phyloP scores from a whole-genome alignment of 164 flowering plant species.

The Berberis vulgaris region DNA sequence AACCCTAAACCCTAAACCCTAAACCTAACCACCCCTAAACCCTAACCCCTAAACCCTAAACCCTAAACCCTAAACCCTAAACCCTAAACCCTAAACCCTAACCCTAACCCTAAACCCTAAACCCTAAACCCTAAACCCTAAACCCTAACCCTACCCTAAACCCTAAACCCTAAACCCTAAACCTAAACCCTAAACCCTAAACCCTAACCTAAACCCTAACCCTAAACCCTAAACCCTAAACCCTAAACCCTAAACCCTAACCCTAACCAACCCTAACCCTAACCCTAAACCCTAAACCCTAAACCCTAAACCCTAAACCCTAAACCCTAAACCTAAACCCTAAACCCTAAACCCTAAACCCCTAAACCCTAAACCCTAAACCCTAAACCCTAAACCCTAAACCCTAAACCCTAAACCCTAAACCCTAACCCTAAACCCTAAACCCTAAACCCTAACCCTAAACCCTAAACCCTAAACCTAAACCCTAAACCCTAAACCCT shows the following conservation, averaged over 20 bases:
- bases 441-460: constrained; percentile 8
- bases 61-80: no score
- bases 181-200: constrained; percentile 8
- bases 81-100: no score
- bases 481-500: constrained; percentile 1
- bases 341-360: no score
- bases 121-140: no score
- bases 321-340: constrained; percentile 8
- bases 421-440: no score
- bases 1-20: no score
- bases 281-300: constrained; percentile 8
- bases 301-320: constrained; percentile 8
- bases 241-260: constrained; percentile 8
- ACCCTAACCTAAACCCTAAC: no score
- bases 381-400: constrained; percentile 8
- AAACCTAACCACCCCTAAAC: no score
- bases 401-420: constrained; percentile 8
- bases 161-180: constrained; percentile 7
- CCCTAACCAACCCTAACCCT: neutral
- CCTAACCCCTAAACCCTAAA: no score
- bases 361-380: constrained; percentile 8
- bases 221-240: constrained; percentile 7
- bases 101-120: no score
- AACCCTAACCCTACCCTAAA: no score
- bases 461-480: constrained; percentile 7